Percentiles rank a stretch among this genome's conserved stretches.
Evolutionary conservation across 169 alveolate species (phyloP).

Genomic region (Theileria annulata): DNA sequence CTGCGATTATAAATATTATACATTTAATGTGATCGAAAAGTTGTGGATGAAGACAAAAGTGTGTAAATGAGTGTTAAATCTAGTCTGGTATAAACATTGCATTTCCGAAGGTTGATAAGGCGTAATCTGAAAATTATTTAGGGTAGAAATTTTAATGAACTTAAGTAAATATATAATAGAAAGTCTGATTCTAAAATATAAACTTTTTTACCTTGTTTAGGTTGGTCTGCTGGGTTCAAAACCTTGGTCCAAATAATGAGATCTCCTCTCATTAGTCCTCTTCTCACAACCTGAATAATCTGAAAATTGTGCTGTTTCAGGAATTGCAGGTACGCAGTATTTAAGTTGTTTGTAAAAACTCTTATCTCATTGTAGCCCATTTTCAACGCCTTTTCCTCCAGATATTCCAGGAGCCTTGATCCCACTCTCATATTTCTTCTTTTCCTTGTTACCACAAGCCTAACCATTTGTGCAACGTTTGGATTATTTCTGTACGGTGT

Average conservation of each 20-base stretch:
- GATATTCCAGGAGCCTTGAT: slow-evolving; percentile 79
- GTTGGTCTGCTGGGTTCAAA: slow-evolving; percentile 69
- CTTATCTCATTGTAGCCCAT: slow-evolving; percentile 83
- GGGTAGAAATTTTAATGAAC: not conserved
- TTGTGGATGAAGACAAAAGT: not conserved
- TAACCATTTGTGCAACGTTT: slow-evolving; percentile 81
- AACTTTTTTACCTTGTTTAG: slow-evolving; percentile 55
- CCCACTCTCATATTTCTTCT: slow-evolving; percentile 87
- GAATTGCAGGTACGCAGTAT: slow-evolving; percentile 83
- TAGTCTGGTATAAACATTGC: slow-evolving; percentile 36
- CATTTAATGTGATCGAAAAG: not conserved
- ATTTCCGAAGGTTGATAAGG: slow-evolving; percentile 9
- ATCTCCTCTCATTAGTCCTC: slow-evolving; percentile 89
- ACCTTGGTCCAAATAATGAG: slow-evolving; percentile 82
- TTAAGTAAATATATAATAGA: not conserved
- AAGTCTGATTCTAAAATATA: not conserved
- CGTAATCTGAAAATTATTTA: not conserved
- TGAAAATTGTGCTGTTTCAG: slow-evolving; percentile 84
- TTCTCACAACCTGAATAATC: slow-evolving; percentile 80
- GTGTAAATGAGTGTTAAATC: not conserved
- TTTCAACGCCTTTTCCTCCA: slow-evolving; percentile 84
- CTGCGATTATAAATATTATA: slow-evolving; percentile 4
- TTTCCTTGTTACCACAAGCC: slow-evolving; percentile 83
- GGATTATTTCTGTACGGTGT: slow-evolving; percentile 80
- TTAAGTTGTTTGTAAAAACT: slow-evolving; percentile 84